phyloP scores from a whole-genome alignment of 495 filamentous ascomycete species.

The Talaromyces liani region DNA sequence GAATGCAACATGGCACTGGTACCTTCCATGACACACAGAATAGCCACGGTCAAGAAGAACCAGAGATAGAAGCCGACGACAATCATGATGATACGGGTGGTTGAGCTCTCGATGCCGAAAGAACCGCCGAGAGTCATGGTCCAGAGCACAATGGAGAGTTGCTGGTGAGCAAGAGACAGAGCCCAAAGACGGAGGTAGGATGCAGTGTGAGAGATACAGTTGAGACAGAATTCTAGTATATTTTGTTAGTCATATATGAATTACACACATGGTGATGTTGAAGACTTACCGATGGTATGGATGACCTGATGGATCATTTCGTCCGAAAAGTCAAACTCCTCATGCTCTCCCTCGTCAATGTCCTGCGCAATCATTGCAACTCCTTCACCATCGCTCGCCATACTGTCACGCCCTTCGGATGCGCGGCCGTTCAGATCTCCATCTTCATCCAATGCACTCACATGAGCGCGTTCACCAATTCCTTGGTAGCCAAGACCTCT shows the following conservation, averaged over 20 bases:
- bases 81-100: slow-evolving; percentile 66
- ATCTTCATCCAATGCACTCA: slow-evolving; percentile 84
- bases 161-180: slow-evolving; percentile 92
- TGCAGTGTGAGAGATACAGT: slow-evolving; percentile 97
- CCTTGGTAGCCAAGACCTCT: slow-evolving; percentile 84
- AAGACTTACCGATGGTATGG: slow-evolving; percentile 81
- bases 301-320: slow-evolving; percentile 99
- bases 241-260: slow-evolving; percentile 5
- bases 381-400: slow-evolving; percentile 76
- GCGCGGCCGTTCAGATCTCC: slow-evolving; percentile 43
- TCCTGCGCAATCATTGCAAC: slow-evolving; percentile 89
- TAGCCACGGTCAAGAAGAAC: slow-evolving; percentile 75
- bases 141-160: slow-evolving; percentile 95
- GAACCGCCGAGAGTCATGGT: slow-evolving; percentile 81
- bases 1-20: slow-evolving; percentile 90
- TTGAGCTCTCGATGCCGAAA: slow-evolving; percentile 53
- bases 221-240: slow-evolving; percentile 84
- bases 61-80: slow-evolving; percentile 76
- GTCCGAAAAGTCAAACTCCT: slow-evolving; percentile 94
- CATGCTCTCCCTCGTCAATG: slow-evolving; percentile 70
- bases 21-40: slow-evolving; percentile 76
- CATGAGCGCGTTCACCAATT: slow-evolving; percentile 76
- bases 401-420: slow-evolving; percentile 52
- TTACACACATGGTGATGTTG: not conserved
- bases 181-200: slow-evolving; percentile 99